Percentiles rank a stretch among this genome's conserved stretches.
These are phyloP conservation scores for Paramyrothecium sp. DNA, from an alignment of 2,329 filamentous ascomycete genomes.

Conservation along the genomic window DNA sequence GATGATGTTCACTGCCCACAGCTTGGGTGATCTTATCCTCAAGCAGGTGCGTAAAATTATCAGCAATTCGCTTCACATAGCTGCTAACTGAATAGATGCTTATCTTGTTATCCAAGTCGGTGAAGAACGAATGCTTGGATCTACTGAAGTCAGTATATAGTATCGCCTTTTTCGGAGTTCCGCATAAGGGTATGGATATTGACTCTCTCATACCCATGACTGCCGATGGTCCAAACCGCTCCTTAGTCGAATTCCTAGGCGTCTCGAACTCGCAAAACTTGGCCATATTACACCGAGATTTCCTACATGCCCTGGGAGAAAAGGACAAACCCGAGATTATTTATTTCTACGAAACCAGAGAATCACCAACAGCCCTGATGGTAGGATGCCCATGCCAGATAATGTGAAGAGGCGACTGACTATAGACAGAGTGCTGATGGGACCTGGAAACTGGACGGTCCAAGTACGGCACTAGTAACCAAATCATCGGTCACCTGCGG, in stretches of 20 bases:
- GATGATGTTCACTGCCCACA: not conserved
- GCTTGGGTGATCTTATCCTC: not conserved
- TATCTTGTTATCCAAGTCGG: slow-evolving; percentile 3
- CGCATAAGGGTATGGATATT: slow-evolving; percentile 11
- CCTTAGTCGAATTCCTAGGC: slow-evolving; percentile 6
- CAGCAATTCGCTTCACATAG: not conserved
- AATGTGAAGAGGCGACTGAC: not conserved
- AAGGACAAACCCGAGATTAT: slow-evolving; percentile 8
- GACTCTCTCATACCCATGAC: slow-evolving; percentile 6
- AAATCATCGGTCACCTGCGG: not conserved
- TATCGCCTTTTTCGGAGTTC: slow-evolving; percentile 10
- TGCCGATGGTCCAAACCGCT: slow-evolving; percentile 9
- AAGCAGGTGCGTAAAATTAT: not conserved
- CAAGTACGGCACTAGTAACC: not conserved
- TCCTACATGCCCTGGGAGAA: slow-evolving; percentile 9
- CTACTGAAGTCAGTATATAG: slow-evolving; percentile 5
- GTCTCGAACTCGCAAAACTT: slow-evolving; percentile 6
- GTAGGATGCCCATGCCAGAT: slow-evolving; percentile 1
- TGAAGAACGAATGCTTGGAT: not conserved
- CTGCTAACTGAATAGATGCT: not conserved
- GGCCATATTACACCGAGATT: slow-evolving; percentile 5
- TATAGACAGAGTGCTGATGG: not conserved
- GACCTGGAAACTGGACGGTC: not conserved
- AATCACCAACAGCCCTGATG: slow-evolving; percentile 19
- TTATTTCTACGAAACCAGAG: slow-evolving; percentile 21